Percentiles rank a stretch among this genome's conserved stretches.
Conservation (phyloP, 73 alveolate genomes). For the Urostyla sp. region DNA sequence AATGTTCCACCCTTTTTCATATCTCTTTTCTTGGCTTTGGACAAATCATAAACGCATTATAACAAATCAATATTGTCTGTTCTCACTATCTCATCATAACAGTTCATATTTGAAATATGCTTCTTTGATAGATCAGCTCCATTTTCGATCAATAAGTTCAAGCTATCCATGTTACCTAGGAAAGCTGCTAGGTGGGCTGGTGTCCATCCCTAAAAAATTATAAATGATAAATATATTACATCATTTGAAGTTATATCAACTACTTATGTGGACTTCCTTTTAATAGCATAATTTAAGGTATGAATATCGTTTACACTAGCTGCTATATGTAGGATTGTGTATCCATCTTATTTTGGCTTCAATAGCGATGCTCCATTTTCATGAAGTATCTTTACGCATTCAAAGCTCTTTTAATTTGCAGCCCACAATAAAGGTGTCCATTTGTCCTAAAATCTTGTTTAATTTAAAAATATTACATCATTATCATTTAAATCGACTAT, state of each 20-base stretch:
- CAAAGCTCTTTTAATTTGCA: slow-evolving; percentile 22
- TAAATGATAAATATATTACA: background rate
- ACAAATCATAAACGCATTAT: slow-evolving; percentile 35
- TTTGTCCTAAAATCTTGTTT: slow-evolving; percentile 1
- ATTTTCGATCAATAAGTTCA: slow-evolving; percentile 55
- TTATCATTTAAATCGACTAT: slow-evolving; percentile 23
- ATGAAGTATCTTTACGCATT: slow-evolving; percentile 33
- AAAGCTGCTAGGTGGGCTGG: slow-evolving; percentile 66
- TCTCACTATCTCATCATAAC: slow-evolving; percentile 62
- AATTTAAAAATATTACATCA: background rate
- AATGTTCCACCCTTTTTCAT: slow-evolving; percentile 35
- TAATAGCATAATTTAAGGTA: slow-evolving; percentile 31
- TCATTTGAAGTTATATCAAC: slow-evolving; percentile 45
- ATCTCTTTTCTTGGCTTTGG: slow-evolving; percentile 27
- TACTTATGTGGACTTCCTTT: background rate
- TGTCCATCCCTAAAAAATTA: slow-evolving; percentile 58
- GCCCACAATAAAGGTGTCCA: slow-evolving; percentile 81
- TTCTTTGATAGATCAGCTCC: slow-evolving; percentile 51
- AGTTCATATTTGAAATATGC: slow-evolving; percentile 7
- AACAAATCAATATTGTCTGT: slow-evolving; percentile 56
- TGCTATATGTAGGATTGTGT: slow-evolving; percentile 58
- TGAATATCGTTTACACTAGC: slow-evolving; percentile 66
- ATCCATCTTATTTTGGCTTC: slow-evolving; percentile 64
- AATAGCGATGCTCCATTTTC: slow-evolving; percentile 50
- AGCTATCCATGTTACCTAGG: slow-evolving; percentile 49